phyloP scores from a whole-genome alignment of 345 rosid species.

The Rhodamnia argentea region DNA sequence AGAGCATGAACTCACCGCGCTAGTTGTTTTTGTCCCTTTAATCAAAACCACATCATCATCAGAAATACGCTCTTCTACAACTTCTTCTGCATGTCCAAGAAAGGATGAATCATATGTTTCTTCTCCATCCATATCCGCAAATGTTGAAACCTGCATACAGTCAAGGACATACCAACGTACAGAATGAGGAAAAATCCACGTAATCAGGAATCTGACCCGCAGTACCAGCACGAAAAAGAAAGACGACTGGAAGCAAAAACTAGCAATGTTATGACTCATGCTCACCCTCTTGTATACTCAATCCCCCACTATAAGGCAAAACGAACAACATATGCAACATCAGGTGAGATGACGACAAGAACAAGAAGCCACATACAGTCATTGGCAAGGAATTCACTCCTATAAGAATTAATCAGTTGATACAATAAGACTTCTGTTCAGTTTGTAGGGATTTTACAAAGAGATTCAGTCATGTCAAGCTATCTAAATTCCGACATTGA shows the following conservation, averaged over 20 bases:
- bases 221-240: background rate
- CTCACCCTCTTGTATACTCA: background rate
- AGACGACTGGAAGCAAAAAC: background rate
- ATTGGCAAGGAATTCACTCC: background rate
- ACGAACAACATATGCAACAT: background rate
- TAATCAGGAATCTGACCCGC: background rate
- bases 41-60: slow-evolving; percentile 90
- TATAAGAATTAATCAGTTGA: background rate
- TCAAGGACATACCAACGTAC: background rate
- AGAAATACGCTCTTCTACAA: slow-evolving; percentile 89
- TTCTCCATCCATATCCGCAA: slow-evolving; percentile 99
- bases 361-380: background rate
- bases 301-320: background rate
- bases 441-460: no score
- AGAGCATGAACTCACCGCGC: slow-evolving; percentile 49
- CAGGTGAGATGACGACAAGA: background rate
- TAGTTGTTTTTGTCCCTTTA: slow-evolving; percentile 77
- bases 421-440: no score
- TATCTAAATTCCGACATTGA: background rate
- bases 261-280: background rate
- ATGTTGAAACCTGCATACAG: slow-evolving; percentile 69
- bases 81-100: slow-evolving; percentile 81
- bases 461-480: no score
- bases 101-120: slow-evolving; percentile 87
- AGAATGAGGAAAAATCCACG: background rate